phyloP scores from a whole-genome alignment of 345 rosid genomes.

The Raphanus raphanistrum region DNA sequence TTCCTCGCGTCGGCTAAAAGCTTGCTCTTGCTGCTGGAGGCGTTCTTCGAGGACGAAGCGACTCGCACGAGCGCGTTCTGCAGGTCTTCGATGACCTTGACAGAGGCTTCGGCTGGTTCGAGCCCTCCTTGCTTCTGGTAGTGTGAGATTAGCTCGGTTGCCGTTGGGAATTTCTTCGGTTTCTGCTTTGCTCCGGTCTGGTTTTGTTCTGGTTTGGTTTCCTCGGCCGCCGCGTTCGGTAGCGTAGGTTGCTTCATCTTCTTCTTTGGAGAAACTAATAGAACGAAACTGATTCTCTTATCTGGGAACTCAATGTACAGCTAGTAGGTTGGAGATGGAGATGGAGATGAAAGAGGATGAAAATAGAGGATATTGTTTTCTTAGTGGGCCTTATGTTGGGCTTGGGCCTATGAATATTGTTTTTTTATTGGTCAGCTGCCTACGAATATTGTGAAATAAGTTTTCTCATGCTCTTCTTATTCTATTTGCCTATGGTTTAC shows the following conservation, averaged over 20 bases:
- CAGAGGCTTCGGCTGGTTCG: constrained; percentile 67
- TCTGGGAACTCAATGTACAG: neutral
- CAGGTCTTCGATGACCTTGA: constrained; percentile 85
- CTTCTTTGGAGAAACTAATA: neutral
- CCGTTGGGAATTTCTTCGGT: constrained; percentile 53
- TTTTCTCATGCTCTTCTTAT: neutral
- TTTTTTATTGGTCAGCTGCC: too few relatives aligned
- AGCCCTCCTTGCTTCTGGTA: constrained; percentile 67
- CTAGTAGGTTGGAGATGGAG: neutral
- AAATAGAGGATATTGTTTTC: neutral
- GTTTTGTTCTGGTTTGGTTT: constrained; percentile 28
- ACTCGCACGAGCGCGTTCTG: constrained; percentile 67
- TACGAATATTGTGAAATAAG: neutral
- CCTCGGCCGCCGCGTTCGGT: constrained; percentile 41
- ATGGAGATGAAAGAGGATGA: neutral
- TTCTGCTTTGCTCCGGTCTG: constrained; percentile 33
- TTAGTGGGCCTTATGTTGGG: constrained; percentile 26
- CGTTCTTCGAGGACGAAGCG: constrained; percentile 50
- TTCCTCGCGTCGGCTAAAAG: constrained; percentile 51
- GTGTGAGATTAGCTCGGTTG: constrained; percentile 74
- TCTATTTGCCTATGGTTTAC: neutral
- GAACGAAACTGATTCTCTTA: constrained; percentile 6
- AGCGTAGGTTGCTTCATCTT: constrained; percentile 48
- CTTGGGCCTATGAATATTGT: constrained; percentile 11
- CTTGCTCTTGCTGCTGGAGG: constrained; percentile 47